These are phyloP conservation scores for Pulveroboletus sp. DNA, from an alignment of 768 basidiomycete species.

Conservation along the genomic window DNA sequence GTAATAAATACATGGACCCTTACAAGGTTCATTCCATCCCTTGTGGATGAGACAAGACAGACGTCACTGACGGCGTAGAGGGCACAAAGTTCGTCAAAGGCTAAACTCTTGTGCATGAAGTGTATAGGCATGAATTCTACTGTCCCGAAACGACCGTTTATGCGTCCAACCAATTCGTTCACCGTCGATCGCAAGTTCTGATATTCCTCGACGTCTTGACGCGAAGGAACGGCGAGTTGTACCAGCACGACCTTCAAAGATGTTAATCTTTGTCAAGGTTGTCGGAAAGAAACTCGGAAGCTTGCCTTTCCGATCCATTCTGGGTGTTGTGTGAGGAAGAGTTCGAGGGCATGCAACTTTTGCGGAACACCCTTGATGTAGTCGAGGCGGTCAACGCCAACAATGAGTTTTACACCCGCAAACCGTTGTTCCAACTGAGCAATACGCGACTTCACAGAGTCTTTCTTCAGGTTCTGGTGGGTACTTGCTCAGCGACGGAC, in stretches of 20 bases:
- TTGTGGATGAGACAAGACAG: conserved; percentile 89
- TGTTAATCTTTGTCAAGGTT: neutral
- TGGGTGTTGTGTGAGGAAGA: conserved; percentile 95
- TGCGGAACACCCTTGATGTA: conserved; percentile 99
- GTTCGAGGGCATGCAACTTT: conserved; percentile 93
- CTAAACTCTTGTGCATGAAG: conserved; percentile 95
- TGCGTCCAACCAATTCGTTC: conserved; percentile 96
- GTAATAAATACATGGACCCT: conserved; percentile 25
- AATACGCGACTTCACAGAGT: conserved; percentile 77
- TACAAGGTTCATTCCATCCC: conserved; percentile 99
- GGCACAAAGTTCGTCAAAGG: conserved; percentile 95
- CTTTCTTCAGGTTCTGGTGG: conserved; percentile 69
- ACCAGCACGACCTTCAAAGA: conserved; percentile 78
- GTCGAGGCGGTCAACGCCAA: conserved; percentile 96
- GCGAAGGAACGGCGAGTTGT: conserved; percentile 94
- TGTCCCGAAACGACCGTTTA: conserved; percentile 98
- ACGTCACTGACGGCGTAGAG: conserved; percentile 96
- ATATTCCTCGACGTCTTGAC: conserved; percentile 99
- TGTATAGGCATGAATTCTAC: conserved; percentile 99
- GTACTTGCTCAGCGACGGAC: neutral
- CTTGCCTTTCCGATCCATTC: conserved; percentile 97
- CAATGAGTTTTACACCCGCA: conserved; percentile 92
- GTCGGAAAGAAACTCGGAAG: neutral
- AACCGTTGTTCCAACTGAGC: conserved; percentile 83
- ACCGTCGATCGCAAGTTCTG: conserved; percentile 94